Evolutionary conservation across 78 protist genomes (phyloP).

Genomic region (Dictyostelium brefeldianum): DNA sequence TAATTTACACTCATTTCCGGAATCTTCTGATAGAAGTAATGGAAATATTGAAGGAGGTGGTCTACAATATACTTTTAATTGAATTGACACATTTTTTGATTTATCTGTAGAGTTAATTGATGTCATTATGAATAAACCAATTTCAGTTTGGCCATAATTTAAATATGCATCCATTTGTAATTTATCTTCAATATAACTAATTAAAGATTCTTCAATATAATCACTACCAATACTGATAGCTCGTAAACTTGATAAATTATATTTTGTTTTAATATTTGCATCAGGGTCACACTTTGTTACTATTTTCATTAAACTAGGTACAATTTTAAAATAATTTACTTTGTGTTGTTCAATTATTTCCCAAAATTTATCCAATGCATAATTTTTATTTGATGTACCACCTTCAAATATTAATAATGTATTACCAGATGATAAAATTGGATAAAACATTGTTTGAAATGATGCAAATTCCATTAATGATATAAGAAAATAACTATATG

Average conservation of each 20-base stretch:
- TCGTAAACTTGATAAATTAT: neutral
- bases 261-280: no score
- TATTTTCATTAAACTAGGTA: no score
- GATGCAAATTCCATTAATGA: conserved; percentile 10
- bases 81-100: no score
- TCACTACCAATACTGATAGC: neutral
- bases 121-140: neutral
- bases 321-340: neutral
- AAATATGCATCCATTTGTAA: neutral
- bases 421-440: conserved; percentile 37
- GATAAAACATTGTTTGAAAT: conserved; percentile 27
- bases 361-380: conserved; percentile 37
- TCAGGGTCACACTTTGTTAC: no score
- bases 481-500: no score
- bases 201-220: neutral
- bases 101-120: no score
- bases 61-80: no score
- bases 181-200: neutral
- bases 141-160: neutral
- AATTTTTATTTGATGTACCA: conserved; percentile 39
- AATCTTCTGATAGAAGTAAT: neutral
- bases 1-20: neutral
- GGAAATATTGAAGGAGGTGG: no score
- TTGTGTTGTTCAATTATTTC: conserved; percentile 35
- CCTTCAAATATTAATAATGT: conserved; percentile 83